phyloP scores from a whole-genome alignment of 2,329 filamentous ascomycete species.

The Nothophoma quercina region DNA sequence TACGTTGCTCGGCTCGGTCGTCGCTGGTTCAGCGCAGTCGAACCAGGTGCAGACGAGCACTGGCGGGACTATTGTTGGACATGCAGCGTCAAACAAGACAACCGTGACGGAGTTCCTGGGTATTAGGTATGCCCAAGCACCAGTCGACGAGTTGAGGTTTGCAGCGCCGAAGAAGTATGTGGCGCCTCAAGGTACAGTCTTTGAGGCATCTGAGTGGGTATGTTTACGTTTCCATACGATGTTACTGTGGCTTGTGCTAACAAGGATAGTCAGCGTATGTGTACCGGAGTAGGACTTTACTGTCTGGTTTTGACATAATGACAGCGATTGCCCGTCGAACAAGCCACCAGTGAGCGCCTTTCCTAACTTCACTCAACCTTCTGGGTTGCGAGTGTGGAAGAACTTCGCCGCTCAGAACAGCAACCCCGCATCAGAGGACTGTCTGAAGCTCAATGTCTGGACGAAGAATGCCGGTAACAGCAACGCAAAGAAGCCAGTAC shows the following conservation, averaged over 20 bases:
- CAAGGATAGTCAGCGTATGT: constrained; percentile 32
- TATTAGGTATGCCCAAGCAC: constrained; percentile 47
- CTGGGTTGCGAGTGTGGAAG: constrained; percentile 35
- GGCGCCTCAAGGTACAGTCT: constrained; percentile 29
- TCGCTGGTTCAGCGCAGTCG: constrained; percentile 9
- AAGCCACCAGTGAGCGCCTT: constrained; percentile 34
- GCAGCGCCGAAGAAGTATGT: constrained; percentile 38
- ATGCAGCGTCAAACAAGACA: constrained; percentile 33
- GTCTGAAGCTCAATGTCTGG: constrained; percentile 42
- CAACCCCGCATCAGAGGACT: constrained; percentile 38
- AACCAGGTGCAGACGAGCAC: constrained; percentile 31
- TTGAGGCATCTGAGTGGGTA: constrained; percentile 35
- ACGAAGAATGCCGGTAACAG: constrained; percentile 25
- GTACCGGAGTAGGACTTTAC: not conserved
- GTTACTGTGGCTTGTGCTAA: constrained; percentile 12
- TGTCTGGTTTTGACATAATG: constrained; percentile 1
- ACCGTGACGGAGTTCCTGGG: constrained; percentile 45
- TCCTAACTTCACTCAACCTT: constrained; percentile 37
- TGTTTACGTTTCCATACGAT: not conserved
- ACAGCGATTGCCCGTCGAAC: constrained; percentile 35
- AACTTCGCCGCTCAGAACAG: constrained; percentile 36
- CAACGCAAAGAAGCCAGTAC: constrained; percentile 35
- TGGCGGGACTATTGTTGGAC: constrained; percentile 44
- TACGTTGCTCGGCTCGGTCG: constrained; percentile 17
- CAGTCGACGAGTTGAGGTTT: constrained; percentile 45